Base-by-base conservation (phyloP, 495 filamentous ascomycete genomes). In the Lasiosphaeria ovina region DNA sequence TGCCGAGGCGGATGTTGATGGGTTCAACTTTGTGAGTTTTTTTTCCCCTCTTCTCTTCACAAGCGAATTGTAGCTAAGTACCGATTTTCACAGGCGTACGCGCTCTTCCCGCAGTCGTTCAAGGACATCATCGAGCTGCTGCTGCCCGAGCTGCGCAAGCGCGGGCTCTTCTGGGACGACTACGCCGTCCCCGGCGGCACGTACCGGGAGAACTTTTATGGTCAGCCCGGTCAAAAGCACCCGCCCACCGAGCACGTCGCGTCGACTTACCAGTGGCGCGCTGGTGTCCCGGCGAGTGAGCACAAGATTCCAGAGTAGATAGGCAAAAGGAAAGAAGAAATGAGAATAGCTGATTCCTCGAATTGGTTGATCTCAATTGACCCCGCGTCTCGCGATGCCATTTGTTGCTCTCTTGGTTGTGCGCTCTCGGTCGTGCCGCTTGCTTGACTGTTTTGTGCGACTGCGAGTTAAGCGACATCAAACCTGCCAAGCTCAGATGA, bases 71-170 rank as follows among this genome's bases (percentile, higher is more conserved):
- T 12, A 24, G 38, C 61, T 66, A 55, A 64, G 24, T 35, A 42
- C 40, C 3, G n/a, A 52, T 32, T 35, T 31, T 44, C 16, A 8
- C 34, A 76, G 81, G 82, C 81, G 32, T 88, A 88, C 67, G 80
- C 81, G 1, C 80, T 81, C 35, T 83, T 81, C 57, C 86, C 85
- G 0, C 80, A 81, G 24, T 83, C 82, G 1, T 89, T 88, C 71
- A 76, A 82, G 60, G 85, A 87, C 59, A 74, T 87, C n/a, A 77
- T 84, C 53, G 82, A 87, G 54, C 65, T 85, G 17, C 68, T 89
- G 16, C 62, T 87, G 12, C 85, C 85, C 1, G 86, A 87, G 68
- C 69, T 88, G 60, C 69, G 79, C 55, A 75, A 67, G 50, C 72
- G 85, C 14, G 83, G 83, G 0, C 61, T 87, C 6, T 81, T 83